phyloP scores from a whole-genome alignment of 2,329 filamentous ascomycete genomes.

The Aspergillus fumigatiaffinis region DNA sequence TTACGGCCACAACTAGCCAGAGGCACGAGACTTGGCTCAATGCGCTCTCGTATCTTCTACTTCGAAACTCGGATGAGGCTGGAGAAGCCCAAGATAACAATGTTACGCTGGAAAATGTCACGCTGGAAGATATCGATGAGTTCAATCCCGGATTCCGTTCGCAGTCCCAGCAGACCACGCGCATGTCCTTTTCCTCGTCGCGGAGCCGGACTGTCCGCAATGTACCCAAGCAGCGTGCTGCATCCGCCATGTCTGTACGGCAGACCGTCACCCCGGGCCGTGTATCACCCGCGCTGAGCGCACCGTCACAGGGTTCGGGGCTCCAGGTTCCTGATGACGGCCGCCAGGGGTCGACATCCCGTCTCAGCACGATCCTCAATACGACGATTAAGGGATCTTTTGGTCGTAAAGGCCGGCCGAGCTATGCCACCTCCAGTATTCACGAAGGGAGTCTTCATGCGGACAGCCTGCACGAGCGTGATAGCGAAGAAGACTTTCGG shows the following conservation, averaged over 20 bases:
- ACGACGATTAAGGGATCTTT: slow-evolving; percentile 48
- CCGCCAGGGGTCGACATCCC: slow-evolving; percentile 43
- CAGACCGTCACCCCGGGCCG: slow-evolving; percentile 35
- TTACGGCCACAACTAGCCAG: slow-evolving; percentile 89
- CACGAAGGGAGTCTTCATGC: slow-evolving; percentile 40
- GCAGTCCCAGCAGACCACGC: slow-evolving; percentile 53
- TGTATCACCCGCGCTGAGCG: slow-evolving; percentile 33
- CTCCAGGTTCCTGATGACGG: slow-evolving; percentile 33
- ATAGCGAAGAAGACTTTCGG: slow-evolving; percentile 79
- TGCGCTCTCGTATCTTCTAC: slow-evolving; percentile 84
- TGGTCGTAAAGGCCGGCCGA: slow-evolving; percentile 42
- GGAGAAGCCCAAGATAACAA: slow-evolving; percentile 55
- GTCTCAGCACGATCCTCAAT: slow-evolving; percentile 47
- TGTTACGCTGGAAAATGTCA: slow-evolving; percentile 60
- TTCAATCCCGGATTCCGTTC: slow-evolving; percentile 69
- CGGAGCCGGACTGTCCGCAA: slow-evolving; percentile 69
- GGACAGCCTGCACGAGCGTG: slow-evolving; percentile 48
- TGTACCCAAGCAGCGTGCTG: slow-evolving; percentile 53
- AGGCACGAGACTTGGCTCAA: slow-evolving; percentile 99
- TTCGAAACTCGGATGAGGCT: slow-evolving; percentile 62
- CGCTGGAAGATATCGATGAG: slow-evolving; percentile 62
- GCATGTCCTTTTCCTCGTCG: slow-evolving; percentile 71
- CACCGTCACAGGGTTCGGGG: slow-evolving; percentile 29
- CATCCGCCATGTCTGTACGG: slow-evolving; percentile 36
- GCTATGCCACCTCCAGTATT: slow-evolving; percentile 32